Percentiles rank a stretch among this genome's conserved stretches.
Evolutionary conservation across 805 yeast genomes (phyloP).

Genomic region (Candida incommunis): DNA sequence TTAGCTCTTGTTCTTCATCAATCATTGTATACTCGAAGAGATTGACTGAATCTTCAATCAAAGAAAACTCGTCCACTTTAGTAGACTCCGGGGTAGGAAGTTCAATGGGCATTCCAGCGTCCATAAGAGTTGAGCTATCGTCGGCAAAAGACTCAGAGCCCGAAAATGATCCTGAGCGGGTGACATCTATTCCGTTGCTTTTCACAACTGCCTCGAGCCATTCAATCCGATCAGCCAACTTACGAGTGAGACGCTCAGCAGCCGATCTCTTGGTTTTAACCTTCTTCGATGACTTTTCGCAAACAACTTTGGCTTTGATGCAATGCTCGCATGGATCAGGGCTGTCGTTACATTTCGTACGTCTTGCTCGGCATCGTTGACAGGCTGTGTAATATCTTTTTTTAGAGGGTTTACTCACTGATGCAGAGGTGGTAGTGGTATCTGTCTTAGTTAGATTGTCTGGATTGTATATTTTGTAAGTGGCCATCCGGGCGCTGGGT

Average conservation of each 20-base stretch:
- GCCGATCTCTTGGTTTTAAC: background rate
- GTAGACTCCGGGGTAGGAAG: background rate
- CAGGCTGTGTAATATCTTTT: background rate
- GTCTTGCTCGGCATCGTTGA: background rate
- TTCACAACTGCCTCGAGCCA: background rate
- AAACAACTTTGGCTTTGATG: background rate
- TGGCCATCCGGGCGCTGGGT: too few species aligned
- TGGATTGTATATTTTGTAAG: too few species aligned
- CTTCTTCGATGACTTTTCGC: background rate
- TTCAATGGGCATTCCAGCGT: background rate
- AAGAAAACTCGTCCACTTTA: background rate
- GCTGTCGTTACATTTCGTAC: constrained; percentile 1
- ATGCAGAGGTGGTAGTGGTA: too few species aligned
- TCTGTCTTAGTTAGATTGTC: too few species aligned
- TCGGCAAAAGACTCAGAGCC: too few species aligned
- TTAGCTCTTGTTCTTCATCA: background rate
- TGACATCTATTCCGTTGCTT: background rate
- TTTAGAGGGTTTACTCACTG: too few species aligned
- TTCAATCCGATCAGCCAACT: background rate
- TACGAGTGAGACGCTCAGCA: background rate
- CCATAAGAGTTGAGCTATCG: background rate
- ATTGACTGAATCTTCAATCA: background rate
- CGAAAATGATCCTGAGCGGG: too few species aligned
- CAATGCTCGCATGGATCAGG: background rate
- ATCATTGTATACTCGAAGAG: background rate